Evolutionary conservation across 2,329 filamentous ascomycete species (phyloP).

Genomic region (Phialophora expanda): DNA sequence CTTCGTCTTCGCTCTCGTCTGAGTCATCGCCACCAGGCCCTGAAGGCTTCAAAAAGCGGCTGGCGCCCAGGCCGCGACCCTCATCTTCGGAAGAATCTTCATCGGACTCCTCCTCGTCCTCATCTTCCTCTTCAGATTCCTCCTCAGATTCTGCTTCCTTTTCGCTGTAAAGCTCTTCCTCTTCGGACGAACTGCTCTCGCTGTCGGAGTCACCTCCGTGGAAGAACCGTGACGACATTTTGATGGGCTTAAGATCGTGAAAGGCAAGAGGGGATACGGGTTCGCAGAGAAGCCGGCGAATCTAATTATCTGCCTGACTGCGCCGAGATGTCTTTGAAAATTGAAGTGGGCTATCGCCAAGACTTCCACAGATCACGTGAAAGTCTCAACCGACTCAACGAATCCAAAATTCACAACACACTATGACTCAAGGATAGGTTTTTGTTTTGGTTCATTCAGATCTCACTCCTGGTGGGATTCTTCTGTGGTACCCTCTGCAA

Average conservation of each 20-base stretch:
- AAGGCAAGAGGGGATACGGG: not conserved
- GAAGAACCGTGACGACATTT: slow-evolving; percentile 98
- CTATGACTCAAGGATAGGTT: not conserved
- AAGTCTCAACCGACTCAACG: not conserved
- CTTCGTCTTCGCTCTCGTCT: slow-evolving; percentile 83
- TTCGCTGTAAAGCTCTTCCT: slow-evolving; percentile 92
- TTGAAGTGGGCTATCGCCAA: slow-evolving; percentile 12
- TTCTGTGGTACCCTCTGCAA: not conserved
- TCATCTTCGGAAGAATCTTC: slow-evolving; percentile 61
- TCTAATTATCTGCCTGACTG: not conserved
- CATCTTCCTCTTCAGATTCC: slow-evolving; percentile 60
- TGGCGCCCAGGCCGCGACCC: slow-evolving; percentile 71
- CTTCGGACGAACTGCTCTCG: slow-evolving; percentile 89
- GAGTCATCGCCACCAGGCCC: slow-evolving; percentile 68
- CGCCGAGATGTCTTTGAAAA: not conserved
- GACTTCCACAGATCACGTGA: slow-evolving; percentile 10
- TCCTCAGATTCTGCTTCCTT: slow-evolving; percentile 62
- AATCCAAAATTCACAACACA: not conserved
- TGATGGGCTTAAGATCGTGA: slow-evolving; percentile 42
- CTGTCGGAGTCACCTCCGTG: slow-evolving; percentile 93
- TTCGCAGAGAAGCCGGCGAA: not conserved
- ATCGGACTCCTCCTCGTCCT: slow-evolving; percentile 62
- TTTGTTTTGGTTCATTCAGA: not conserved
- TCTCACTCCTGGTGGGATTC: not conserved
- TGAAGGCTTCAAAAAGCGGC: slow-evolving; percentile 74